Base-by-base conservation (phyloP, 306 rosid species). In the Elaeagnus macrophylla region DNA sequence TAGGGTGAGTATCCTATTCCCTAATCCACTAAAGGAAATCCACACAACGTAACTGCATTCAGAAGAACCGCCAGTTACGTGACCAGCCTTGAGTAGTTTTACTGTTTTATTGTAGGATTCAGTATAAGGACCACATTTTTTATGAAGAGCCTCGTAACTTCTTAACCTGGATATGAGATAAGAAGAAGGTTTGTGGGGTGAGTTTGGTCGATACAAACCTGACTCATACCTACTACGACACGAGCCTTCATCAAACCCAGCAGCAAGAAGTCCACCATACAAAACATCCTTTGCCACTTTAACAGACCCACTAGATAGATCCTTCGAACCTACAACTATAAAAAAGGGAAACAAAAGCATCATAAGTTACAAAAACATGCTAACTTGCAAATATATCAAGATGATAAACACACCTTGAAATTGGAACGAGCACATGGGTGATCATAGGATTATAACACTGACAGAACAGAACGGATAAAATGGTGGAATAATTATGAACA, bases 11-110 rank as follows among this genome's bases (percentile, higher is more conserved):
- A 84, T 78, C 74, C 83, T 81, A 68, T 84, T 84, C 61, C 94
- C 94, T 61, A 84, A 73, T 58, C 94, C 94, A 52, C 94, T 81
- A 50, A 59, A 78, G 48, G 94, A 81, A 71, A 84, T 61, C 88
- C 83, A 84, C 8, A 81, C 85, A 36, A 84, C 74, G 65, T 84
- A 84, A 50, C 73, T 76, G 59, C 94, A 84, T 20, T 59, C 68
- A 1, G 67, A 57, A 39, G 81, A 39, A 16, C 72, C n/a, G n/a
- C n/a, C 68, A 0, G 62, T 39, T 40, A 12, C 59, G 45, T 60
- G 65, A 43, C 81, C 85, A 57, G 85, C 73, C 52, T 64, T 78
- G 63, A 84, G 79, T 42, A 65, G 61, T 61, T 75, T 44, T 56
- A 84, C 57, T 7, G 86, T 81, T 62, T 63, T 75, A 64, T 81